Evolutionary conservation across 176 grass and related monocot genomes (phyloP).

Genomic region (Hordeum vulgare): DNA sequence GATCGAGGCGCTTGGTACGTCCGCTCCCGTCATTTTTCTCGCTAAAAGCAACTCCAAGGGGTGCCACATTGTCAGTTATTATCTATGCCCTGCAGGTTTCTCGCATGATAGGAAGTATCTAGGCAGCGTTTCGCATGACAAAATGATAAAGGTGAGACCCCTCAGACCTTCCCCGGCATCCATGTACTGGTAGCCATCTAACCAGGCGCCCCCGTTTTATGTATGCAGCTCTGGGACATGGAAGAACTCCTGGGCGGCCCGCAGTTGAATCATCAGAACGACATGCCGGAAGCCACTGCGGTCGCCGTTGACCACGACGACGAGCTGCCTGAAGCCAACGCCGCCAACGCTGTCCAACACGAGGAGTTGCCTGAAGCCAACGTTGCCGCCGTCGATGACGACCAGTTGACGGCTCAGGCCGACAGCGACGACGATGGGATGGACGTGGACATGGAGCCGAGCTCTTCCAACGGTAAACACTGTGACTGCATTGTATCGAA

Average conservation of each 20-base stretch:
- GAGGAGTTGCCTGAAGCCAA: neutral
- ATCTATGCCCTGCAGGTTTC: slow-evolving; percentile 40
- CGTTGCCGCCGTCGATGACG: neutral
- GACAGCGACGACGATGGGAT: slow-evolving; percentile 53
- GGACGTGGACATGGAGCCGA: slow-evolving; percentile 65
- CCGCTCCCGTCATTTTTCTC: neutral
- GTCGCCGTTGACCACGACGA: neutral
- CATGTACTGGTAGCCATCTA: neutral
- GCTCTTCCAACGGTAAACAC: slow-evolving; percentile 46
- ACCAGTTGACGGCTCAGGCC: slow-evolving; percentile 4
- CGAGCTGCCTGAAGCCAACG: slow-evolving; percentile 7
- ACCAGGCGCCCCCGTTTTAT: slow-evolving; percentile 9
- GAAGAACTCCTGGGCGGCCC: slow-evolving; percentile 64
- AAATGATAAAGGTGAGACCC: slow-evolving; percentile 73
- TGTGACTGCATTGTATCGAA: neutral
- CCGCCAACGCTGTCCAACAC: neutral
- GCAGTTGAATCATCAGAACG: slow-evolving; percentile 17
- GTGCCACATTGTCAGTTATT: neutral
- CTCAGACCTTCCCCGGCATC: neutral
- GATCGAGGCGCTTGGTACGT: slow-evolving; percentile 74
- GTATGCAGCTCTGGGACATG: slow-evolving; percentile 78
- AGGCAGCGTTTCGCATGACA: slow-evolving; percentile 90
- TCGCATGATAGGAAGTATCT: slow-evolving; percentile 77
- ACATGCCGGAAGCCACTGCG: neutral
- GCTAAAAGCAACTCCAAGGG: neutral